Conservation (phyloP, 768 basidiomycete genomes). For the Boletellus ananiceps region DNA sequence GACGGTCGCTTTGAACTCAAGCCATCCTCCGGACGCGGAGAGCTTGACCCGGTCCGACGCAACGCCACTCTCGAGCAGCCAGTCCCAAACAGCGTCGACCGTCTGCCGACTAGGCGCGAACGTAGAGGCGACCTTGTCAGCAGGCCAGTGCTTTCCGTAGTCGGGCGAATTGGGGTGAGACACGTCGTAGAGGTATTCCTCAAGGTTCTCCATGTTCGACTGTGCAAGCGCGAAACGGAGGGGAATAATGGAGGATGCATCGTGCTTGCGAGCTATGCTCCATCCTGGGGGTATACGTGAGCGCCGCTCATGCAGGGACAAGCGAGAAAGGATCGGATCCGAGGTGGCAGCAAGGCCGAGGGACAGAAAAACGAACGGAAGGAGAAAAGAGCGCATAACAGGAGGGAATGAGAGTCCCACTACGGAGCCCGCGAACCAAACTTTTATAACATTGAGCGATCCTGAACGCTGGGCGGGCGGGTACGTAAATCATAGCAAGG, state of each 20-base stretch:
- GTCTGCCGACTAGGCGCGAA: constrained; percentile 40
- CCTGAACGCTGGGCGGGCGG: too few relatives aligned
- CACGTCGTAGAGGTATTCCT: constrained; percentile 39
- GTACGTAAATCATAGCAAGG: too few relatives aligned
- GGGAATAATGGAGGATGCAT: constrained; percentile 34
- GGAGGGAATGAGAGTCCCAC: not conserved
- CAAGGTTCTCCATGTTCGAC: constrained; percentile 37
- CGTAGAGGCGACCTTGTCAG: constrained; percentile 35
- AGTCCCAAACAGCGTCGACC: constrained; percentile 34
- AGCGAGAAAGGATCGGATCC: constrained; percentile 5
- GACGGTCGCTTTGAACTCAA: constrained; percentile 38
- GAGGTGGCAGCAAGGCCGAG: constrained; percentile 13
- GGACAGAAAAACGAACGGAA: constrained; percentile 21
- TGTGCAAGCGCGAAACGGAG: constrained; percentile 45
- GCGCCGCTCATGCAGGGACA: constrained; percentile 24
- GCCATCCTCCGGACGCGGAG: constrained; percentile 35
- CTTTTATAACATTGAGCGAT: not conserved
- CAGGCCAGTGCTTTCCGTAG: constrained; percentile 46
- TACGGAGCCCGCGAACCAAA: not conserved
- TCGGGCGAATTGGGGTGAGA: constrained; percentile 41
- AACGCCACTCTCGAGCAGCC: constrained; percentile 39
- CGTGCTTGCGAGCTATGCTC: constrained; percentile 28
- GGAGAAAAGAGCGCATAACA: constrained; percentile 19
- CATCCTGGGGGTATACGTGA: constrained; percentile 37
- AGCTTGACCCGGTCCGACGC: constrained; percentile 31